Conservation (phyloP, 257 asterid genomes). For the Cruciata laevipes region DNA sequence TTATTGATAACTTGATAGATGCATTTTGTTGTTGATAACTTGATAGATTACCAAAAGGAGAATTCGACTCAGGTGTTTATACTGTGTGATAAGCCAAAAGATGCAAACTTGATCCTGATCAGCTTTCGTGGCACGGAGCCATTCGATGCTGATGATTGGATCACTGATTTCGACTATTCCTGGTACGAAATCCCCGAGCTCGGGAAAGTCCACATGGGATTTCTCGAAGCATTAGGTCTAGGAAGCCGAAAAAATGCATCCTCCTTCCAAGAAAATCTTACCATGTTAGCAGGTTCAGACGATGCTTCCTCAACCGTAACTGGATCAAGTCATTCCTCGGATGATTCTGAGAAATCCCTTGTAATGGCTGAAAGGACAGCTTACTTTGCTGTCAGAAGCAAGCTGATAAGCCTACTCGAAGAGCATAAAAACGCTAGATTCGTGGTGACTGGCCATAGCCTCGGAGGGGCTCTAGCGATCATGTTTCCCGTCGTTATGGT, state of each 20-base stretch:
- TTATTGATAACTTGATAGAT: constrained; percentile 7
- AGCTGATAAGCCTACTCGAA: constrained; percentile 46
- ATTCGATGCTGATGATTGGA: constrained; percentile 94
- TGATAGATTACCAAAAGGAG: constrained; percentile 65
- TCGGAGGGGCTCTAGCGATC: constrained; percentile 92
- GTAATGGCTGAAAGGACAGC: constrained; percentile 52
- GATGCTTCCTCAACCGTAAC: constrained; percentile 5
- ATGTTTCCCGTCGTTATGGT: constrained; percentile 65
- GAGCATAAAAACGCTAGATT: constrained; percentile 66
- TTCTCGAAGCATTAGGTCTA: constrained; percentile 88
- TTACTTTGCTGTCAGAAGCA: constrained; percentile 50
- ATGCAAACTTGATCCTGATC: constrained; percentile 67
- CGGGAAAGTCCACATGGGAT: constrained; percentile 98
- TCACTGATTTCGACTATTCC: constrained; percentile 87
- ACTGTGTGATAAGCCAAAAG: constrained; percentile 60
- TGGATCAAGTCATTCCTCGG: constrained; percentile 17
- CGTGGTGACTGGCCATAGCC: constrained; percentile 85
- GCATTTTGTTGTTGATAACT: not conserved
- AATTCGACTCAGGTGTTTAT: constrained; percentile 83
- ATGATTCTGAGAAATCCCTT: constrained; percentile 17
- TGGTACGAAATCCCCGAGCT: constrained; percentile 85
- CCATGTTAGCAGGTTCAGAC: constrained; percentile 7
- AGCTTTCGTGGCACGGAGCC: constrained; percentile 97
- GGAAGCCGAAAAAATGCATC: constrained; percentile 58
- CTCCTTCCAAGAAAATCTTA: constrained; percentile 44